Conservation (phyloP, 2,329 filamentous ascomycete species). For the Aspergillus versicolor region DNA sequence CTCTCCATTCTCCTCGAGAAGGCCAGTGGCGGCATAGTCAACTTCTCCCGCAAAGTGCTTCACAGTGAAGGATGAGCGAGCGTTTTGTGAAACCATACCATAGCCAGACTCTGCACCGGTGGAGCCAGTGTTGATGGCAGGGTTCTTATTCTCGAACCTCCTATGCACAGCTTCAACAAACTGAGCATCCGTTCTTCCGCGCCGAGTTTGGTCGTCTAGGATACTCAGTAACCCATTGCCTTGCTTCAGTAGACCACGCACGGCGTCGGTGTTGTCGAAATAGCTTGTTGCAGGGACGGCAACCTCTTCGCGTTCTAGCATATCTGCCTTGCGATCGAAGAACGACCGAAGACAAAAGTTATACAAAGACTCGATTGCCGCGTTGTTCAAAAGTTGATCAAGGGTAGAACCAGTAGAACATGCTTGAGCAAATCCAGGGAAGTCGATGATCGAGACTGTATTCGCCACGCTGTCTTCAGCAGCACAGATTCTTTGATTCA, state of each 20-base stretch:
- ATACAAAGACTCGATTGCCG: constrained; percentile 87
- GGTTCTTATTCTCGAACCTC: constrained; percentile 92
- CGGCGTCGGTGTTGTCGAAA: constrained; percentile 95
- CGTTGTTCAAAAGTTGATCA: constrained; percentile 92
- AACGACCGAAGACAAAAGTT: constrained; percentile 93
- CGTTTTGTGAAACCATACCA: constrained; percentile 84
- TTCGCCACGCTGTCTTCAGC: constrained; percentile 86
- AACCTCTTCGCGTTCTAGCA: constrained; percentile 92
- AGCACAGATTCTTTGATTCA: constrained; percentile 87
- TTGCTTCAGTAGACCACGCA: constrained; percentile 85
- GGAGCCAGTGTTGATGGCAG: constrained; percentile 77
- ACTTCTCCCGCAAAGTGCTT: constrained; percentile 96
- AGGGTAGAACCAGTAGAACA: constrained; percentile 79
- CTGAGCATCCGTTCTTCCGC: constrained; percentile 84
- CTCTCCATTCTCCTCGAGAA: constrained; percentile 95
- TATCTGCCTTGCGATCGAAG: constrained; percentile 89
- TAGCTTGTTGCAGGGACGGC: constrained; percentile 88
- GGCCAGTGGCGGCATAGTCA: constrained; percentile 81
- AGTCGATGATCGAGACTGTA: constrained; percentile 92
- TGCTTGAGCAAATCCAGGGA: constrained; percentile 88
- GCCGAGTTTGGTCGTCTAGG: constrained; percentile 89
- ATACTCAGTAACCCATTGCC: constrained; percentile 93
- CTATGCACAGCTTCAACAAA: constrained; percentile 87
- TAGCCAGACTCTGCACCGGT: constrained; percentile 76
- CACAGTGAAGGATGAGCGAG: constrained; percentile 78